These are phyloP conservation scores for Fraxinus latifolia DNA, from an alignment of 305 asterid genomes.

Conservation along the genomic window DNA sequence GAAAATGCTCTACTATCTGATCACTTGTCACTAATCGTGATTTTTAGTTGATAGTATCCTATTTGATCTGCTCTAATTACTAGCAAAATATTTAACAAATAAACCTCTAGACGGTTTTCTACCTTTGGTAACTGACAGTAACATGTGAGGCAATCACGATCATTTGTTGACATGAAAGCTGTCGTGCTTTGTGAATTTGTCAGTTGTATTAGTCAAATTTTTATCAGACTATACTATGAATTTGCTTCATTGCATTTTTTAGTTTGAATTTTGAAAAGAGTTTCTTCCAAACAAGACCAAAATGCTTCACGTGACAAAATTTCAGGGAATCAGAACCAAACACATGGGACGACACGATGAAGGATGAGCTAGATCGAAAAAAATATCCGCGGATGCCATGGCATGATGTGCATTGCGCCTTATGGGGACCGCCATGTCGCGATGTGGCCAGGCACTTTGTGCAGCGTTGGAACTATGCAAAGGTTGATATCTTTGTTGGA, in stretches of 20 bases:
- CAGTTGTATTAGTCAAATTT: not conserved
- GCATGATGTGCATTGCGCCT: conserved; percentile 99
- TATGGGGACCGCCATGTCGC: conserved; percentile 97
- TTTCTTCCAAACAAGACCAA: conserved; percentile 15
- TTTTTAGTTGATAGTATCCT: not conserved
- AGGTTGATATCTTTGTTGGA: conserved; percentile 48
- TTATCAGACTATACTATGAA: conserved; percentile 9
- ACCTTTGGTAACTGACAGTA: not conserved
- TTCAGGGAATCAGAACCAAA: conserved; percentile 96
- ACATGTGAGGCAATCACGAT: not conserved
- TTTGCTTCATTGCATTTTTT: conserved; percentile 18
- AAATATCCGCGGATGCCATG: conserved; percentile 98
- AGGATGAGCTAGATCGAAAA: conserved; percentile 79
- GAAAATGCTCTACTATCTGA: conserved; percentile 5
- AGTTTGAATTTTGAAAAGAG: not conserved
- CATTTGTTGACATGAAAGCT: not conserved
- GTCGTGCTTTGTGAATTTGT: not conserved
- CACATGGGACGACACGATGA: conserved; percentile 95
- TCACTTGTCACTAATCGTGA: conserved; percentile 15
- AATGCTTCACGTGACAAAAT: conserved; percentile 27
- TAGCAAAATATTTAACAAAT: not conserved
- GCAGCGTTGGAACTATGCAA: conserved; percentile 97
- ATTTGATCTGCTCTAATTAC: not conserved
- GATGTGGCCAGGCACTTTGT: conserved; percentile 97
- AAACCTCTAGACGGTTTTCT: not conserved